Evolutionary conservation across 345 rosid species (phyloP).

Genomic region (Erodium maritimum): DNA sequence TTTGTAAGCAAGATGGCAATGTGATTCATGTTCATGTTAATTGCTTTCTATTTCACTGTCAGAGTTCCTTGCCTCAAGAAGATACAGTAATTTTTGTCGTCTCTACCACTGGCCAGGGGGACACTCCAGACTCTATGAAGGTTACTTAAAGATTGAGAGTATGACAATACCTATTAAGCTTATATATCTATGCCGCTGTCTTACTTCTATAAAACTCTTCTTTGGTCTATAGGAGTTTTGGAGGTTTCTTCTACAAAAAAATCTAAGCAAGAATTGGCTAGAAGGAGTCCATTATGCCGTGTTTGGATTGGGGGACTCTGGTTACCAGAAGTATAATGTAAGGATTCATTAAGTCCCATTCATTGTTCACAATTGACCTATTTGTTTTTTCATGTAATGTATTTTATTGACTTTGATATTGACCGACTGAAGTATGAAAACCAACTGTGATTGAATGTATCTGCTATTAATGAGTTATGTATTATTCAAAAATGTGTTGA

Average conservation of each 20-base stretch:
- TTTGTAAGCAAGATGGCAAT: no score
- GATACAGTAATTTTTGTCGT: conserved; percentile 62
- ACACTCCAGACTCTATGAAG: conserved; percentile 82
- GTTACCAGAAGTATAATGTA: conserved; percentile 87
- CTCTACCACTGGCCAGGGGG: conserved; percentile 97
- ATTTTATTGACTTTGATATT: no score
- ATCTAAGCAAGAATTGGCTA: conserved; percentile 51
- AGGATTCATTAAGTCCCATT: not conserved
- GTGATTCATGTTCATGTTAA: not conserved
- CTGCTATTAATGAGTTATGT: no score
- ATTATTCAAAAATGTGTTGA: no score
- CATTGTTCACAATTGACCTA: conserved; percentile 5
- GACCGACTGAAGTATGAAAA: no score
- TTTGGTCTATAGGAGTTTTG: conserved; percentile 50
- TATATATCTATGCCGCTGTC: conserved; percentile 3
- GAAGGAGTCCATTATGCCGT: conserved; percentile 59
- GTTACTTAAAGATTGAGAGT: conserved; percentile 14
- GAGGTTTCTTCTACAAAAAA: conserved; percentile 72
- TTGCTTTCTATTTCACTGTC: conserved; percentile 10
- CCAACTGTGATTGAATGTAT: no score
- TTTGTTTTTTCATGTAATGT: not conserved
- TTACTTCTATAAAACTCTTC: not conserved
- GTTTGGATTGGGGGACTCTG: conserved; percentile 87
- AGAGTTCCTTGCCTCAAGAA: conserved; percentile 51
- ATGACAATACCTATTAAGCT: not conserved